Conservation (phyloP, 352 stramenopile genomes). For the Globisporangium iwayamae region DNA sequence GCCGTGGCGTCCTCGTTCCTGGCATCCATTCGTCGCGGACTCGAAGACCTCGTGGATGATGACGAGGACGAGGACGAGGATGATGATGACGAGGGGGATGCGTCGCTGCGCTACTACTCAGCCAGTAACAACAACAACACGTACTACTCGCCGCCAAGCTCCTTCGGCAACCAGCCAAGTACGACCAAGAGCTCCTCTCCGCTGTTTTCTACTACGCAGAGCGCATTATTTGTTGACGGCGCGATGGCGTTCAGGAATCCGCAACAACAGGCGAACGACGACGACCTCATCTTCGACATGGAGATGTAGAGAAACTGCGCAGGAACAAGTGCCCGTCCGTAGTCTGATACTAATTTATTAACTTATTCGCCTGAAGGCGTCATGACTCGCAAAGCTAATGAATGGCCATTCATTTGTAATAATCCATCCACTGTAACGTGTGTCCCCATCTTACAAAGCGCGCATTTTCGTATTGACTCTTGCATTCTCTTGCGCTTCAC, state of each 20-base stretch:
- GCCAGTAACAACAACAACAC: slow-evolving; percentile 13
- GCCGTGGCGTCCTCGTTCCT: slow-evolving; percentile 15
- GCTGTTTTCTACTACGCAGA: background rate
- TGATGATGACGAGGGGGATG: slow-evolving; percentile 11
- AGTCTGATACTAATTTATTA: slow-evolving; percentile 1
- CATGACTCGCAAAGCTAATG: no score
- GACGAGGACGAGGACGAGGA: slow-evolving; percentile 13
- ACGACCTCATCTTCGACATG: slow-evolving; percentile 25
- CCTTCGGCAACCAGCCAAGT: background rate
- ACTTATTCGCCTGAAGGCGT: background rate
- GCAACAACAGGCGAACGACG: slow-evolving; percentile 3
- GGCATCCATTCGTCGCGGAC: slow-evolving; percentile 17
- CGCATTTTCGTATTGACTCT: no score
- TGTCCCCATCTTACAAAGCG: no score
- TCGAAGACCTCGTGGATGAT: slow-evolving; percentile 19
- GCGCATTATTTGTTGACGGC: background rate
- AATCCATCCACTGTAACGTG: no score
- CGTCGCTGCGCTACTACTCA: slow-evolving; percentile 17
- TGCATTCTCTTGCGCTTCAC: no score
- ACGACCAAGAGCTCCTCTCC: background rate
- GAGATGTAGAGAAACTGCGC: slow-evolving; percentile 12
- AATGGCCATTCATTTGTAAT: no score
- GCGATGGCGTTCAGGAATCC: background rate
- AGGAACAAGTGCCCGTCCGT: no score
- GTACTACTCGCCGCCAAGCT: slow-evolving; percentile 19